Percentiles rank a stretch among this genome's conserved stretches.
These are phyloP conservation scores for Monosporascus sp. DNA, from an alignment of 2,329 filamentous ascomycete species.

Conservation along the genomic window DNA sequence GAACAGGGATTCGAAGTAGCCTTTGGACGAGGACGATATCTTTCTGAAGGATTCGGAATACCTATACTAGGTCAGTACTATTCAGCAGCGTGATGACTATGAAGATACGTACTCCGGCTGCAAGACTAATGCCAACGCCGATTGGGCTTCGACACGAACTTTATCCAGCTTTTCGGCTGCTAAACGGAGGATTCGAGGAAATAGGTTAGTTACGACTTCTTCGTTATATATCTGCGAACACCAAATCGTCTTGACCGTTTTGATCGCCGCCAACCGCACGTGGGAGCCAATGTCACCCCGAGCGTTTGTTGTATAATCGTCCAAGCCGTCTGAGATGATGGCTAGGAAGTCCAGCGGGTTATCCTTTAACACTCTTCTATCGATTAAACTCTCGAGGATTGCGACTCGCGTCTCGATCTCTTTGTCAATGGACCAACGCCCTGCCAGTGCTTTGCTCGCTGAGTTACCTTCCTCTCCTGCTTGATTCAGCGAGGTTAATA, in stretches of 20 bases:
- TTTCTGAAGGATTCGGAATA: conserved; percentile 28
- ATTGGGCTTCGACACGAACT: conserved; percentile 64
- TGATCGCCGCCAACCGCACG: conserved; percentile 73
- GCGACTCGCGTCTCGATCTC: conserved; percentile 49
- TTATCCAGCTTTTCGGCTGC: conserved; percentile 88
- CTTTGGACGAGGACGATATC: conserved; percentile 51
- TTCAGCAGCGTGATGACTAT: not conserved
- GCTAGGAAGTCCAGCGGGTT: conserved; percentile 36
- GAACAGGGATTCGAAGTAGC: conserved; percentile 54
- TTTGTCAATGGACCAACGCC: conserved; percentile 47
- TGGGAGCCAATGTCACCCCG: conserved; percentile 87
- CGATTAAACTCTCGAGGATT: conserved; percentile 49
- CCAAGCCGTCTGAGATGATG: conserved; percentile 55
- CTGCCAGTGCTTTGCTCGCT: conserved; percentile 40
- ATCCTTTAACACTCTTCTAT: conserved; percentile 38
- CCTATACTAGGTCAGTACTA: conserved; percentile 25
- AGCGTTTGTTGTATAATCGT: conserved; percentile 88
- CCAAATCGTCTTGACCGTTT: conserved; percentile 65
- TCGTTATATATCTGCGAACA: conserved; percentile 10
- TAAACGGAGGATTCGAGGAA: conserved; percentile 57
- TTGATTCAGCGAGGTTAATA: conserved; percentile 22
- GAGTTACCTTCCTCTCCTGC: conserved; percentile 14
- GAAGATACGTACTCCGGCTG: conserved; percentile 36
- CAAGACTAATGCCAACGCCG: conserved; percentile 43
- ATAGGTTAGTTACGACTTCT: conserved; percentile 32